These are phyloP conservation scores for Pleomassaria siparia DNA, from an alignment of 2,329 filamentous ascomycete genomes.

Conservation along the genomic window DNA sequence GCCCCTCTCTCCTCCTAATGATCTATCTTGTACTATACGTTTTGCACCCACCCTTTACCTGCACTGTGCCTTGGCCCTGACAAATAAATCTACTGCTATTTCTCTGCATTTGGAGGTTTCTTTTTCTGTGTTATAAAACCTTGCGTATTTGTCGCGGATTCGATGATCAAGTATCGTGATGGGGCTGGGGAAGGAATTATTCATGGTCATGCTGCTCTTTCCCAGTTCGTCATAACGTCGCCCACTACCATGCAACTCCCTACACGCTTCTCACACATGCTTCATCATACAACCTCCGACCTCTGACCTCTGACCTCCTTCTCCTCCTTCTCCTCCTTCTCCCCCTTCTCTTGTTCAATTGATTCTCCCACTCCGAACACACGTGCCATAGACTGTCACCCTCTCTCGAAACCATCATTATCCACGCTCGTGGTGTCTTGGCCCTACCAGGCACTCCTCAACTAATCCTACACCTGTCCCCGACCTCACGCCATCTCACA, in stretches of 20 bases:
- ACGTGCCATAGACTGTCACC: neutral
- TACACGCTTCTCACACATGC: neutral
- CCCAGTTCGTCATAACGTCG: neutral
- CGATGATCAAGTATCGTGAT: neutral
- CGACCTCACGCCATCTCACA: neutral
- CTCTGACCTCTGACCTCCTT: too few relatives aligned
- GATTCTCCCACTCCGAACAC: neutral
- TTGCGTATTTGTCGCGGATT: too few relatives aligned
- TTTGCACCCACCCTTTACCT: too few relatives aligned
- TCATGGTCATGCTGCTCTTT: neutral
- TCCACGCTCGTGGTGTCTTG: neutral
- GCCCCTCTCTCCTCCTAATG: too few relatives aligned
- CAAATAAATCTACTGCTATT: too few relatives aligned
- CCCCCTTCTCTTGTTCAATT: neutral
- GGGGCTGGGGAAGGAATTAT: neutral
- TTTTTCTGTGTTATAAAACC: too few relatives aligned
- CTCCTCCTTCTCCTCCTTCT: neutral
- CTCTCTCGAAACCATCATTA: slow-evolving; percentile 3
- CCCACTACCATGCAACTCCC: neutral
- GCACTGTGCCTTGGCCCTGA: too few relatives aligned
- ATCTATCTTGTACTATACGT: too few relatives aligned
- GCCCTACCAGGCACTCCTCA: neutral
- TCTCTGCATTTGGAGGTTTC: too few relatives aligned
- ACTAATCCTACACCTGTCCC: neutral
- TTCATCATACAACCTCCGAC: neutral